Evolutionary conservation across 176 grass and related monocot species (phyloP), one percentile per base, ranked within the genome.

Genomic region (Metroxylon sagu): DNA sequence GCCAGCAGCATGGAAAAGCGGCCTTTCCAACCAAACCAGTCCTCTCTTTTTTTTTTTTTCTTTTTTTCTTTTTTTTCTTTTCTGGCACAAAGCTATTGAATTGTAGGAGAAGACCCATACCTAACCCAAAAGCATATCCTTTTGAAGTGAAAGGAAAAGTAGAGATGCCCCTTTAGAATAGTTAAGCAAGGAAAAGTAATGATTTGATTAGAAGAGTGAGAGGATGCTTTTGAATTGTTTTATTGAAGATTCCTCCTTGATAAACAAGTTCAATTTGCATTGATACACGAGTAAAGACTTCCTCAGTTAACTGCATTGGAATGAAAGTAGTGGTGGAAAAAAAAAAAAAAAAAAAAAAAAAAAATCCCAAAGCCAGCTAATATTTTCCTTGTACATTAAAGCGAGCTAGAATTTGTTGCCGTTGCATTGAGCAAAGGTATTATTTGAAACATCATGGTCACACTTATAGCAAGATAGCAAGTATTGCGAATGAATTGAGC

Each of bases 1-100:
- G 7, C 54, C 23, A 56, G 54, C 54, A 56, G 12, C 19, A 56
- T 56, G 54, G 54, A 18, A 56, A 23, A 10, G 12, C 23, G 54
- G 54, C 19, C 19, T 56, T 56, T 56, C 54, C 54, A 56, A 56
- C 54, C 54, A 21, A 56, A 56, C 54, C 5, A 25, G 23, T 56
- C 12, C 54, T 23, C 3, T 3, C 53, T 56, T 54, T 5, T 30
- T 30, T 5, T 30, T 30, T 4, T 5, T 30, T 10, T 39, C n/a
- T n/a, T n/a, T n/a, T n/a, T n/a, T n/a, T n/a, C n/a, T 39, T 39
- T 12, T 4, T 28, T 28, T 28, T 28, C 4, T 18, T 6, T 54
- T 54, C 54, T 56, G 17, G 4, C 54, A 18, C 12, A 25, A 12
- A 14, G 54, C 54, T 56, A 21, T 56, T 56, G 23, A 56, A 43